phyloP scores from a whole-genome alignment of 2,329 filamentous ascomycete species.

The Ophiostoma triangulosporum region DNA sequence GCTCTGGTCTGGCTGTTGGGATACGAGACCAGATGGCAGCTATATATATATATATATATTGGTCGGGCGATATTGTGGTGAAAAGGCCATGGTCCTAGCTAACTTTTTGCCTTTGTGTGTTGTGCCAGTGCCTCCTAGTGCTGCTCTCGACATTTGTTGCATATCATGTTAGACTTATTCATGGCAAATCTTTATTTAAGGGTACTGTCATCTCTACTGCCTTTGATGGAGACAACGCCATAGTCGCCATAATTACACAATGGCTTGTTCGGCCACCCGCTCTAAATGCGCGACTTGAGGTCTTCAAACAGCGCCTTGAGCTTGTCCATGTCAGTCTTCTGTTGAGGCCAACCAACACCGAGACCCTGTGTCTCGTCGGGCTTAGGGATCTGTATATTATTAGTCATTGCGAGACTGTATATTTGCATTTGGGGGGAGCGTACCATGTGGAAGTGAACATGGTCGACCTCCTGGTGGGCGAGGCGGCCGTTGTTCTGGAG shows the following conservation, averaged over 20 bases:
- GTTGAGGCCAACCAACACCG: slow-evolving; percentile 57
- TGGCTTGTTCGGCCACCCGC: background rate
- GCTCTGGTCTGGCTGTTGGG: background rate
- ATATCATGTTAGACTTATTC: too few relatives aligned
- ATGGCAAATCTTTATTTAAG: too few relatives aligned
- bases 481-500: slow-evolving; percentile 90
- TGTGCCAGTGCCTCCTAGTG: background rate
- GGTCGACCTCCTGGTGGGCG: slow-evolving; percentile 85
- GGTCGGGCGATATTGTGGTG: background rate
- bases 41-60: background rate
- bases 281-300: slow-evolving; percentile 75
- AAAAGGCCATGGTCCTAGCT: background rate
- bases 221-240: too few relatives aligned
- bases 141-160: background rate
- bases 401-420: background rate
- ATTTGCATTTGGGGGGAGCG: background rate
- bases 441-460: slow-evolving; percentile 95
- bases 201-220: too few relatives aligned
- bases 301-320: slow-evolving; percentile 70
- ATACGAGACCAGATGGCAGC: background rate
- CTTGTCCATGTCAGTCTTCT: slow-evolving; percentile 65
- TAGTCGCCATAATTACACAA: too few relatives aligned
- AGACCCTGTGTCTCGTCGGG: slow-evolving; percentile 73
- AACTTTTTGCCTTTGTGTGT: background rate
- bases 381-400: slow-evolving; percentile 64